Evolutionary conservation across 2,329 filamentous ascomycete species (phyloP).

Genomic region (Purpureocillium lavendulum): DNA sequence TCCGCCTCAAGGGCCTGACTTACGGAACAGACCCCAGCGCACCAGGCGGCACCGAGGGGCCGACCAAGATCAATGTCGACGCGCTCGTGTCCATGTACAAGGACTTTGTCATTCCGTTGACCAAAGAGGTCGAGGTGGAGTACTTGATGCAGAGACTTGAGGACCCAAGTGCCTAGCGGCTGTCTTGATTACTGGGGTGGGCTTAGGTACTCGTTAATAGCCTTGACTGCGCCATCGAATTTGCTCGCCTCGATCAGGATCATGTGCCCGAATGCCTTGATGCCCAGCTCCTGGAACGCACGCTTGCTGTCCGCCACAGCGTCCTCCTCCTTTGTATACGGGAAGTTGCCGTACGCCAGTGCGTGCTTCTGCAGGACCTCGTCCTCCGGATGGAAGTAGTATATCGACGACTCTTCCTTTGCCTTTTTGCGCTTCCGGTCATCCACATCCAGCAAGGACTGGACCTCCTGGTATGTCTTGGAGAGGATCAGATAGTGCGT

Average conservation of each 20-base stretch:
- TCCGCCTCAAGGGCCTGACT: conserved; percentile 82
- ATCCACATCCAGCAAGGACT: conserved; percentile 67
- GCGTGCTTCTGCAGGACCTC: conserved; percentile 78
- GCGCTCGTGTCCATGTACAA: conserved; percentile 86
- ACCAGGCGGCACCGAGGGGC: conserved; percentile 41
- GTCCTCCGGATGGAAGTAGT: conserved; percentile 95
- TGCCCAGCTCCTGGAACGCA: conserved; percentile 87
- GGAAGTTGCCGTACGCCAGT: conserved; percentile 58
- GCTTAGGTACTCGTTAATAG: conserved; percentile 65
- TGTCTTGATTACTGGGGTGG: conserved; percentile 29
- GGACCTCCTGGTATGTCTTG: conserved; percentile 86
- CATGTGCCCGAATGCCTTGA: conserved; percentile 75
- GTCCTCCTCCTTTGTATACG: conserved; percentile 75
- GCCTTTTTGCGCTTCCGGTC: conserved; percentile 55
- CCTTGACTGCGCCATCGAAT: conserved; percentile 69
- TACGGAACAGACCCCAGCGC: conserved; percentile 85
- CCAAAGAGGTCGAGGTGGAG: conserved; percentile 97
- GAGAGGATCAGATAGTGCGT: conserved; percentile 87
- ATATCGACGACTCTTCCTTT: conserved; percentile 52
- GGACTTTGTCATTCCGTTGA: conserved; percentile 90
- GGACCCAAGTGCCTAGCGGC: conserved; percentile 23
- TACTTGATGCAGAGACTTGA: conserved; percentile 87
- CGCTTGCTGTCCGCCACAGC: conserved; percentile 83
- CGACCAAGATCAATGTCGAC: conserved; percentile 81
- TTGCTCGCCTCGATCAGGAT: conserved; percentile 76